Percentiles rank a stretch among this genome's conserved stretches.
These are phyloP conservation scores for Kwoniella shandongensis DNA, from an alignment of 768 basidiomycete species.

Conservation along the genomic window DNA sequence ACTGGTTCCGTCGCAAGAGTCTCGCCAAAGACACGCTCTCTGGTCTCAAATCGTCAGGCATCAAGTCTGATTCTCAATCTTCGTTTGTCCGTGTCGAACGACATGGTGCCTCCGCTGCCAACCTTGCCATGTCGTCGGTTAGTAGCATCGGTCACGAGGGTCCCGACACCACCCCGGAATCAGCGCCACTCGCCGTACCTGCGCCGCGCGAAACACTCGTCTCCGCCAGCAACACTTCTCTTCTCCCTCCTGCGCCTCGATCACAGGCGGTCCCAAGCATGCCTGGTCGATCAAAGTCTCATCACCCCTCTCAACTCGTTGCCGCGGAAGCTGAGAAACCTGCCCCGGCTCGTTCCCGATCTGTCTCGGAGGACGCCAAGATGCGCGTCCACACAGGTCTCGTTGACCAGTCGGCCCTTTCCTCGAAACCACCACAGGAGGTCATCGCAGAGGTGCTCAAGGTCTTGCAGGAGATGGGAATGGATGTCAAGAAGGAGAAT, in stretches of 20 bases:
- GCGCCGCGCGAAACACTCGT: slow-evolving; percentile 15
- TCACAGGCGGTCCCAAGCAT: slow-evolving; percentile 10
- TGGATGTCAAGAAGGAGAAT: slow-evolving; percentile 81
- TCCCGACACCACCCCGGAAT: slow-evolving; percentile 20
- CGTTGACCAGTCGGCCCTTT: slow-evolving; percentile 85
- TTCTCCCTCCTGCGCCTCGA: slow-evolving; percentile 25
- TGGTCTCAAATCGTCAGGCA: slow-evolving; percentile 22
- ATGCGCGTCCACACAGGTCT: slow-evolving; percentile 87
- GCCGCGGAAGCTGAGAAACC: slow-evolving; percentile 14
- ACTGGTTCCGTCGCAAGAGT: slow-evolving; percentile 76
- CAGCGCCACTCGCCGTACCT: neutral
- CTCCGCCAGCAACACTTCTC: slow-evolving; percentile 25
- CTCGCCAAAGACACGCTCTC: slow-evolving; percentile 44
- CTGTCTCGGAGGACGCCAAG: slow-evolving; percentile 52
- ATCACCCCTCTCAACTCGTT: slow-evolving; percentile 21
- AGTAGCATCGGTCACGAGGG: slow-evolving; percentile 34
- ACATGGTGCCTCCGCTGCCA: slow-evolving; percentile 14
- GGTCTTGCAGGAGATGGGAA: slow-evolving; percentile 82
- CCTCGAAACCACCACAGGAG: slow-evolving; percentile 75
- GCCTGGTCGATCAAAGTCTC: slow-evolving; percentile 33
- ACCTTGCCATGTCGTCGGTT: slow-evolving; percentile 31
- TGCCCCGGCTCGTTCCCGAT: slow-evolving; percentile 4
- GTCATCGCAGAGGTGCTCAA: slow-evolving; percentile 81
- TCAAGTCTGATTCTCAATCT: slow-evolving; percentile 30
- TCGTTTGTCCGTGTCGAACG: slow-evolving; percentile 38